A percentile compares a stretch with the other conserved stretches of the same genome.
Conservation (phyloP, 352 stramenopile species). For the Pythium guiyangense region DNA sequence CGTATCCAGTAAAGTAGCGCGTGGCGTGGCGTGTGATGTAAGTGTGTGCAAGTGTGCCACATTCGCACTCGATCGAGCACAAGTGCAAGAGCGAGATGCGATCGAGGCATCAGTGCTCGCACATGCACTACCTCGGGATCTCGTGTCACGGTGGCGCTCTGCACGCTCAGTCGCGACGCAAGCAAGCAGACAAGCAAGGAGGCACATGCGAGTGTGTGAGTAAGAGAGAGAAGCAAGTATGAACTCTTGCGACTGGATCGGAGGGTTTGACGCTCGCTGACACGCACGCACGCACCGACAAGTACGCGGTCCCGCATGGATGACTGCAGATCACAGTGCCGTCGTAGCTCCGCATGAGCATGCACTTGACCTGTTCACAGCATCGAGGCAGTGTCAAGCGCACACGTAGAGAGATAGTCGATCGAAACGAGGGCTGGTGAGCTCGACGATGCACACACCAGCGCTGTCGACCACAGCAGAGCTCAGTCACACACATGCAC, state of each 20-base stretch:
- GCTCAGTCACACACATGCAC: too few relatives aligned
- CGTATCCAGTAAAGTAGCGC: background rate
- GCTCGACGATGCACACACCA: too few relatives aligned
- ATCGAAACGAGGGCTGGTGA: too few relatives aligned
- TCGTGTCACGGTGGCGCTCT: constrained; percentile 35
- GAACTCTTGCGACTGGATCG: too few relatives aligned
- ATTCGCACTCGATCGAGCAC: too few relatives aligned
- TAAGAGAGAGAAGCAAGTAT: background rate
- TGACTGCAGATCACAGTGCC: constrained; percentile 54
- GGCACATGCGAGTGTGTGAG: background rate
- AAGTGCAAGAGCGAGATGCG: background rate
- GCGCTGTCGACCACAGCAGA: too few relatives aligned
- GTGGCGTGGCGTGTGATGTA: too few relatives aligned
- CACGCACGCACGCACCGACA: constrained; percentile 29
- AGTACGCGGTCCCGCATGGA: constrained; percentile 27
- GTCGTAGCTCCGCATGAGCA: constrained; percentile 39
- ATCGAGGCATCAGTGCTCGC: background rate
- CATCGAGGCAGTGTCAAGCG: background rate
- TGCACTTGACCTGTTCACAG: constrained; percentile 24
- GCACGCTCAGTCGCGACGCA: background rate
- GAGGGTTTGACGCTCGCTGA: too few relatives aligned
- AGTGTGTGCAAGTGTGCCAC: too few relatives aligned
- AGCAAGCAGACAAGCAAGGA: background rate
- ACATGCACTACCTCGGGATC: constrained; percentile 27
- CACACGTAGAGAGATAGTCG: background rate